Evolutionary conservation across 805 yeast species (phyloP), one percentile per base, ranked within the genome.

Genomic region (Starmerella etchellsii): DNA sequence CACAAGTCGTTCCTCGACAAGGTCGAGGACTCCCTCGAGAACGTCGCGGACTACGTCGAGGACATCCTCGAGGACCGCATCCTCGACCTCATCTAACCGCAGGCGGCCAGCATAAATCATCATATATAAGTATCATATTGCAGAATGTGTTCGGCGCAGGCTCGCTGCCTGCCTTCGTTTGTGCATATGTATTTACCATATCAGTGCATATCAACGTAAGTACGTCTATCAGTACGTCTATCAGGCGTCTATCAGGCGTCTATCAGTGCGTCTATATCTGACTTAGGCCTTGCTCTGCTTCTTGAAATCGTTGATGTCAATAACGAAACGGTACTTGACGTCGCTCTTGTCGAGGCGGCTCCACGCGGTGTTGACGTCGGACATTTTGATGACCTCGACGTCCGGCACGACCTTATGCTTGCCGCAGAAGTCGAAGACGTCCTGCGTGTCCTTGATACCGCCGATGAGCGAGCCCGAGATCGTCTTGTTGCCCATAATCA

Each of bases 371-470:
- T 44, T 39, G 19, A 51, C 37, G 30, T 51, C 29, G 26, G 34
- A 34, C 62, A 76, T 66, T 26, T 73, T 73, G 39, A 78, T 61
- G 22, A 65, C 63, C 60, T 78, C 82, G 42, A 71, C 66, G 78
- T 81, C 76, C n/a, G 83, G 76, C 42, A 64, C 65, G 52, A 79
- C 63, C 33, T 66, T 60, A 50, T 76, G 65, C 51, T 74, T 67
- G 15, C 71, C 73, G 19, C 84, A 81, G 46, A 80, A 54, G 33
- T 74, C 63, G 51, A 81, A 66, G 74, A 81, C 71, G 51, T 76
- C 79, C 33, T 66, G 56, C 50, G 79, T 78, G 60, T 79, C 85
- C 39, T 59, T 58, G 56, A 76, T 74, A 34, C 78, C 69, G 76
- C 88, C 57, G 73, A 63, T 62, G 43, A 67, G 65, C 11, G 84